Base-by-base conservation (phyloP, 345 rosid species). In the Lumnitzera racemosa region DNA sequence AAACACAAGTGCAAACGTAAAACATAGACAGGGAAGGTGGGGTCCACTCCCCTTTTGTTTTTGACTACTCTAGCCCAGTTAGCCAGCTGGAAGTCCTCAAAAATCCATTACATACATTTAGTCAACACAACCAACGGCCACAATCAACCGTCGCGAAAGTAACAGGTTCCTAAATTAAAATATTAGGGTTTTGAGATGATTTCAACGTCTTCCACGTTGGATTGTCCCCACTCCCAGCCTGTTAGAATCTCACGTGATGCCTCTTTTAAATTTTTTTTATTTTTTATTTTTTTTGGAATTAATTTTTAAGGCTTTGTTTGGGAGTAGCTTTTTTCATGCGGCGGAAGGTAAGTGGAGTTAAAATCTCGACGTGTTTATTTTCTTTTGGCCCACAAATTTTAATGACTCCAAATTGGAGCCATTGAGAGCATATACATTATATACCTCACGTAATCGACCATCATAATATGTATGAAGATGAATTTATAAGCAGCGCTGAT, bases 241-340 rank as follows among this genome's bases (percentile, higher is more conserved):
- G 85, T 73, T 61, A 65, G 85, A 83, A 78, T 78, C 83, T 78
- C 88, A 78, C 81, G 88, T 74, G 85, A 72, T 74, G 61, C 64
- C 0, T 70, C 72, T 75, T 74, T 68, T 50, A 49, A 59, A 70
- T 74, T 76, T 78, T 77, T 78, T 77, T 76, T 72, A 70, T 74
- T 76, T 78, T 77, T 78, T 77, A 73, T 72, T 0, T 36, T 36
- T 36, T 36, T 36, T 36, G 9, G 3, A 3, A 3, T 36, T 9
- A 5, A 5, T 36, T 4, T 36, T 9, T 36, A 4, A 36, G 43
- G 43, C 43, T 36, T 3, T 4, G 43, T 36, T 36, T 36, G 43
- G 43, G 7, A 36, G 1, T 4, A 9, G 43, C 9, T 5, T 4
- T 36, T 36, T 9, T 36, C 20, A 36, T 36, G 43, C 43, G 43